Base-by-base conservation (phyloP, 768 basidiomycete genomes). In the Phylloporus rhodoxanthus region DNA sequence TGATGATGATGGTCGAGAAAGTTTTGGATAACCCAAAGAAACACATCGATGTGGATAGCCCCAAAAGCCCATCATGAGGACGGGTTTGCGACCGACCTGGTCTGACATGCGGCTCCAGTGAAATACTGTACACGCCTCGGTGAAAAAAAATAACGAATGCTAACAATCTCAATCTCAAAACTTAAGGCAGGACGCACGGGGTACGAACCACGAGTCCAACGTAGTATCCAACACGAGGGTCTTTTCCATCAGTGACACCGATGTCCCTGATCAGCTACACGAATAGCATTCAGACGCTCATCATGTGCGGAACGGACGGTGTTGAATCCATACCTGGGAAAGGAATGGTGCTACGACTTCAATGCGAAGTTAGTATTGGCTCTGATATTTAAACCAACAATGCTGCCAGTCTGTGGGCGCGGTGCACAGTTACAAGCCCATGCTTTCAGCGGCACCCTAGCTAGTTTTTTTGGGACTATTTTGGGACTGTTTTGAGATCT, bases 331-430 rank as follows among this genome's bases (percentile, higher is more conserved):
- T 53, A 83, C 84, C 71, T 67, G 65, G 5, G 84, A 84, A 36
- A 81, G 76, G 60, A 87, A 88, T 0, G 87, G 87, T 41, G 79
- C 80, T 51, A 88, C 86, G 47, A 88, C 83, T 52, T n/a, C n/a
- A n/a, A n/a, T 84, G 77, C 8, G 78, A 78, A 5, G 86, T 84
- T 50, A 90, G 62, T n/a, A n/a, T n/a, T 5, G 87, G 86, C 64
- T 90, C 87, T 47, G 85, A 77, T 32, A 88, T 72, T 64, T 87
- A 85, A 36, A 88, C 70, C 54, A 87, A 70, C 51, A 90, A n/a
- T n/a, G n/a, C n/a, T n/a, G n/a, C n/a, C n/a, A n/a, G n/a, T n/a
- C n/a, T n/a, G n/a, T n/a, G n/a, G n/a, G n/a, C n/a, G n/a, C n/a
- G n/a, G n/a, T n/a, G n/a, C n/a, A n/a, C n/a, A n/a, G 25, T 26